Evolutionary conservation across 768 basidiomycete species (phyloP).

Genomic region (Pholiota conissans): DNA sequence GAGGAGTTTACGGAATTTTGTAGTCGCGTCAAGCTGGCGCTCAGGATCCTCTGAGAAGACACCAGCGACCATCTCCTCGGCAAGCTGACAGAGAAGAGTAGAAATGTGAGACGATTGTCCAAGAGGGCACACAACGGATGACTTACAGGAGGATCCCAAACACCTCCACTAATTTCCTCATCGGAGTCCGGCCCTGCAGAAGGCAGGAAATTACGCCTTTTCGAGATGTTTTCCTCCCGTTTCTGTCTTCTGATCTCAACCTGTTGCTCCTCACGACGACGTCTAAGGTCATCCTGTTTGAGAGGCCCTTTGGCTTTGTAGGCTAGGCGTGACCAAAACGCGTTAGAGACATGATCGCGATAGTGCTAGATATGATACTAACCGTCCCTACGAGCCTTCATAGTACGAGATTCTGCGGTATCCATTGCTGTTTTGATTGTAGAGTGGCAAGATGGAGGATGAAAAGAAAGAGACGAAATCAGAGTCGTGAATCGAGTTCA

Average conservation of each 20-base stretch:
- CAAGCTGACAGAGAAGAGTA: slow-evolving; percentile 47
- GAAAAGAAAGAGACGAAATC: slow-evolving; percentile 31
- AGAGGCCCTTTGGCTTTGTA: slow-evolving; percentile 91
- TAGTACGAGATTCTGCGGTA: slow-evolving; percentile 6
- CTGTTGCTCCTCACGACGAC: slow-evolving; percentile 96
- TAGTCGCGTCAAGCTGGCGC: slow-evolving; percentile 94
- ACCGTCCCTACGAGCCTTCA: slow-evolving; percentile 74
- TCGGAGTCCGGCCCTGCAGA: slow-evolving; percentile 80
- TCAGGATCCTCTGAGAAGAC: slow-evolving; percentile 93
- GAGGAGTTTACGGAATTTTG: slow-evolving; percentile 96
- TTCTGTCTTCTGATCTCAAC: slow-evolving; percentile 99
- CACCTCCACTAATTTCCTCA: slow-evolving; percentile 74
- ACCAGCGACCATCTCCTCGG: slow-evolving; percentile 89
- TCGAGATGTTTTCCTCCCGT: slow-evolving; percentile 97
- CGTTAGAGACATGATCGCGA: slow-evolving; percentile 37
- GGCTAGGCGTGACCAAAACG: slow-evolving; percentile 48
- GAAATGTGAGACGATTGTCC: slow-evolving; percentile 12
- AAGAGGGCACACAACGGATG: slow-evolving; percentile 13
- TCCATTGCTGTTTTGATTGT: slow-evolving; percentile 12
- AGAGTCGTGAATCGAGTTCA: slow-evolving; percentile 17
- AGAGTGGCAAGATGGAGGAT: slow-evolving; percentile 28
- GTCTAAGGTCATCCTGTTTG: slow-evolving; percentile 91
- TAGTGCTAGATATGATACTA: slow-evolving; percentile 25
- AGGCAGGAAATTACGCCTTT: slow-evolving; percentile 91
- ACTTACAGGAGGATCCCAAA: slow-evolving; percentile 80